phyloP scores from a whole-genome alignment of 1,139 yeast species.

The Candida tropicalis region DNA sequence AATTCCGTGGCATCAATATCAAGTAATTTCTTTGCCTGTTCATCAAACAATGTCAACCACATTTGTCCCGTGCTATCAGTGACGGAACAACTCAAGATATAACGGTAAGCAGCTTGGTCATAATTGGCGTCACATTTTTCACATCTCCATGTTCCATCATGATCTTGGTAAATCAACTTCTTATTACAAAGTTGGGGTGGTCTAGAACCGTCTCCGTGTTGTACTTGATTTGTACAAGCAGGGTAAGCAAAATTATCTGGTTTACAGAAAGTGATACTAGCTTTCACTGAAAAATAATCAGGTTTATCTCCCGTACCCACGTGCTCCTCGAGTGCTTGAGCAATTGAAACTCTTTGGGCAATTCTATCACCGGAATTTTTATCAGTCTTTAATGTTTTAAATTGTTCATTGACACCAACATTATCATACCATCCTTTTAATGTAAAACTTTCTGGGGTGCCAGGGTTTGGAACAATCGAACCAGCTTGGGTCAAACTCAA shows the following conservation, averaged over 20 bases:
- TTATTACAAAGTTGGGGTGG: conserved; percentile 59
- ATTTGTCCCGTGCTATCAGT: conserved; percentile 81
- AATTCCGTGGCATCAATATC: conserved; percentile 74
- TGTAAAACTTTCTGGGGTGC: conserved; percentile 81
- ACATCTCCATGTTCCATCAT: conserved; percentile 87
- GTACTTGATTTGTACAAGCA: conserved; percentile 68
- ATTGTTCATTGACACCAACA: conserved; percentile 64
- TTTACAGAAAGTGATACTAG: conserved; percentile 69
- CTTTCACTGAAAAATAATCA: conserved; percentile 77
- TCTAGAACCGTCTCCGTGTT: conserved; percentile 18
- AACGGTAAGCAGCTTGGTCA: conserved; percentile 74
- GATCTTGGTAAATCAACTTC: conserved; percentile 73
- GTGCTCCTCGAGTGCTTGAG: conserved; percentile 66
- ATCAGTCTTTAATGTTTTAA: conserved; percentile 56
- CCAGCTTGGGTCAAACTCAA: conserved; percentile 83
- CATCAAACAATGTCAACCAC: conserved; percentile 89
- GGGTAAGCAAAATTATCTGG: conserved; percentile 85
- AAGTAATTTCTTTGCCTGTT: conserved; percentile 69
- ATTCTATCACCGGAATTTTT: conserved; percentile 35
- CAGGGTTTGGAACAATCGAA: conserved; percentile 78
- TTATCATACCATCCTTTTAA: conserved; percentile 96
- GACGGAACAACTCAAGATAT: conserved; percentile 69
- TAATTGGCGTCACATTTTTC: conserved; percentile 81
- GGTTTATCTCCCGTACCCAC: conserved; percentile 76
- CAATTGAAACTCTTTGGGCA: conserved; percentile 63